Conservation (phyloP, 225 moss, liverwort and hornwort genomes). For the Sphagnum tenellum region DNA sequence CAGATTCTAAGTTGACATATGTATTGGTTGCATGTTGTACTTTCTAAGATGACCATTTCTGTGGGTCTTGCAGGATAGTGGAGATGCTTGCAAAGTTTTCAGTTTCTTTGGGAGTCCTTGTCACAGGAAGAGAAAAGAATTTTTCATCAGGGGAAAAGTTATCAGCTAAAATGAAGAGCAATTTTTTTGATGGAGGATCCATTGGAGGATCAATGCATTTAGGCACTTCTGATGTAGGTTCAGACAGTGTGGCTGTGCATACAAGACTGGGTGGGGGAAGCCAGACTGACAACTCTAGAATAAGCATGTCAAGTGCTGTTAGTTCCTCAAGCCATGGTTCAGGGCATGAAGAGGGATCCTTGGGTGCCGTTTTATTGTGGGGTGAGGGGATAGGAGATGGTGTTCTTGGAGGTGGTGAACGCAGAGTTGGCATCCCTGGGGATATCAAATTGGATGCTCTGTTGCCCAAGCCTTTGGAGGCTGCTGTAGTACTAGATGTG, state of each 20-base stretch:
- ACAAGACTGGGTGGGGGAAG: slow-evolving; percentile 53
- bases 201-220: slow-evolving; percentile 90
- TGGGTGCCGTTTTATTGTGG: slow-evolving; percentile 98
- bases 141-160: slow-evolving; percentile 37
- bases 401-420: slow-evolving; percentile 71
- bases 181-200: slow-evolving; percentile 57
- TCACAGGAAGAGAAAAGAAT: slow-evolving; percentile 38
- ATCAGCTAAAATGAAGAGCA: slow-evolving; percentile 34
- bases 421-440: slow-evolving; percentile 32
- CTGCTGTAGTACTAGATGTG: slow-evolving; percentile 84
- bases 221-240: slow-evolving; percentile 83
- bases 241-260: slow-evolving; percentile 47
- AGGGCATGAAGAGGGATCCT: slow-evolving; percentile 73
- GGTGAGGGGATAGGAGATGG: slow-evolving; percentile 98
- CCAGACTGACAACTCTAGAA: slow-evolving; percentile 68
- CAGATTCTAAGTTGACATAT: neutral
- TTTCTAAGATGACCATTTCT: neutral
- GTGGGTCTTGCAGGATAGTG: slow-evolving; percentile 47
- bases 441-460: slow-evolving; percentile 64
- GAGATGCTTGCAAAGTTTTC: slow-evolving; percentile 37
- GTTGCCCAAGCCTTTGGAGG: slow-evolving; percentile 78
- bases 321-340: slow-evolving; percentile 99
- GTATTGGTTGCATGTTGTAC: too few species aligned
- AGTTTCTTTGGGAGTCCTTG: slow-evolving; percentile 71
- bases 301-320: slow-evolving; percentile 99